phyloP scores from a whole-genome alignment of 2,329 filamentous ascomycete species.

The Beauveria asiatica region DNA sequence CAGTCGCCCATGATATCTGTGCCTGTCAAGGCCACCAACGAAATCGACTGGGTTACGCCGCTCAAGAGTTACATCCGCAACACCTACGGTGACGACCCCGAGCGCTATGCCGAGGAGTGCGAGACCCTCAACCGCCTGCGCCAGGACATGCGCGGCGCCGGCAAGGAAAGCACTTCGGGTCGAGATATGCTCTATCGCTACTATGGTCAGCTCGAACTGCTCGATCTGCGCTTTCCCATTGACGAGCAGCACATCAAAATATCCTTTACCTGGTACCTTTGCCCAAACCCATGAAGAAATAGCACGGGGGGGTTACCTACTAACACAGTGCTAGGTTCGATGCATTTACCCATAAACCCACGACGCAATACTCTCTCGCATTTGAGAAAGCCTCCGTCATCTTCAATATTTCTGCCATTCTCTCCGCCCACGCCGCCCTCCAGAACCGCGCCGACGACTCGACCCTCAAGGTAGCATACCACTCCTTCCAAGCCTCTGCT shows the following conservation, averaged over 20 bases:
- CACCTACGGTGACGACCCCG: constrained; percentile 93
- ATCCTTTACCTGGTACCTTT: constrained; percentile 81
- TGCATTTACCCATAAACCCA: constrained; percentile 98
- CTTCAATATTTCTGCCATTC: constrained; percentile 96
- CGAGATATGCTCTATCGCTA: constrained; percentile 92
- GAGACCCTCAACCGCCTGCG: constrained; percentile 85
- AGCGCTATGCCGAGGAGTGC: constrained; percentile 93
- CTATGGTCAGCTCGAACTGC: constrained; percentile 90
- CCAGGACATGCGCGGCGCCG: constrained; percentile 96
- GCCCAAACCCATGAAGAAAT: neutral
- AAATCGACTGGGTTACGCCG: constrained; percentile 94
- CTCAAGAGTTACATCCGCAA: constrained; percentile 89
- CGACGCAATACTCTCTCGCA: constrained; percentile 88
- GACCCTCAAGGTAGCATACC: constrained; percentile 91
- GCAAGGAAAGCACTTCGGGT: constrained; percentile 90
- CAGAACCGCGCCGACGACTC: constrained; percentile 89
- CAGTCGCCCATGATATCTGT: constrained; percentile 92
- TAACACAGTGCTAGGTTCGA: constrained; percentile 63
- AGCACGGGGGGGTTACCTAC: neutral
- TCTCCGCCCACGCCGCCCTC: constrained; percentile 89
- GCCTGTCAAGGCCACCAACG: constrained; percentile 88
- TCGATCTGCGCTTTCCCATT: constrained; percentile 91
- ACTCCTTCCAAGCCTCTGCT: constrained; percentile 94
- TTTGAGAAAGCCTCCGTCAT: constrained; percentile 99
- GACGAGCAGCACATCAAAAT: constrained; percentile 99